Conservation (phyloP, 164 flowering plant genomes). For the Sextonia rubra region DNA sequence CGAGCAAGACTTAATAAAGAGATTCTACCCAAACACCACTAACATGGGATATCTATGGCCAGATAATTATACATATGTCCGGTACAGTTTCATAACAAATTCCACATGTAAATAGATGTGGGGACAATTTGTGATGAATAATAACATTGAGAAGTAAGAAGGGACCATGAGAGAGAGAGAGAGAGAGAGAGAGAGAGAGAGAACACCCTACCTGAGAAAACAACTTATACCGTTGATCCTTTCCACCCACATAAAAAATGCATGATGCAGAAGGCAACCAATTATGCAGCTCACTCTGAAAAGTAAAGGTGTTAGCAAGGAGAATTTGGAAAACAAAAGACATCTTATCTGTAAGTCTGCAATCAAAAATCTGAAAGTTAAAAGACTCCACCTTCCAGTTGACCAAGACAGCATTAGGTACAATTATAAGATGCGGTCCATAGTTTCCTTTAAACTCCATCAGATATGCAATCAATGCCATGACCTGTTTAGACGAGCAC, state of each 20-base stretch:
- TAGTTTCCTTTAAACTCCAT: slow-evolving; percentile 99
- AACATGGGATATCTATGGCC: not conserved
- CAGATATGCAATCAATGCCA: slow-evolving; percentile 96
- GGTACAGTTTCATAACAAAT: not conserved
- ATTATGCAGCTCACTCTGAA: slow-evolving; percentile 89
- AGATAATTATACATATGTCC: not conserved
- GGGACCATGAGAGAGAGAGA: not conserved
- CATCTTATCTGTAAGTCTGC: not conserved
- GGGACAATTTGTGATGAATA: not conserved
- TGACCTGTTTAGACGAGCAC: slow-evolving; percentile 53
- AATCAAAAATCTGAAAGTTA: not conserved
- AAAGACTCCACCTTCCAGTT: slow-evolving; percentile 84
- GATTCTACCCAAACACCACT: not conserved
- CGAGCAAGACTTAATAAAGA: not conserved
- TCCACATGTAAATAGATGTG: not conserved
- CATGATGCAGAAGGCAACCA: slow-evolving; percentile 96
- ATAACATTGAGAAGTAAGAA: not conserved
- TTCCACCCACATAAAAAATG: slow-evolving; percentile 89
- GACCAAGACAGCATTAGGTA: slow-evolving; percentile 98
- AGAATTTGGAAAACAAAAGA: not conserved
- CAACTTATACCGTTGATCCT: slow-evolving; percentile 87
- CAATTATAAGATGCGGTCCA: slow-evolving; percentile 99
- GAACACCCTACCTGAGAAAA: slow-evolving; percentile 76
- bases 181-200: not conserved
- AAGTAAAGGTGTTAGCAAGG: slow-evolving; percentile 3